Evolutionary conservation across 1,284 basidiomycete species (phyloP).

Genomic region (Cystobasidiaceae sp.): DNA sequence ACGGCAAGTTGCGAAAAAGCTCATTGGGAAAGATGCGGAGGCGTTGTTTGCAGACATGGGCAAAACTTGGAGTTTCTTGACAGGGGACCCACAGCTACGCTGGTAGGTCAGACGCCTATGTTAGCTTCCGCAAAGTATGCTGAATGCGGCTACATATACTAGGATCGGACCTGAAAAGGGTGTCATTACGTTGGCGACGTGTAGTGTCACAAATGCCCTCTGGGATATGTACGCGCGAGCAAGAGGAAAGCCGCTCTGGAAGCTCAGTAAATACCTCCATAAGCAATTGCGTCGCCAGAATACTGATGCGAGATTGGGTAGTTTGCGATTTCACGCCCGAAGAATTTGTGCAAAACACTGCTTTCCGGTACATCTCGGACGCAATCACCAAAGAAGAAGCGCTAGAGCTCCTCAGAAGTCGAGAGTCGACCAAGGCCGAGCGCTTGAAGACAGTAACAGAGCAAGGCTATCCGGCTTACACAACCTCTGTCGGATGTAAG

Average conservation of each 20-base stretch:
- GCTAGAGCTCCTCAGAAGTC: constrained; percentile 69
- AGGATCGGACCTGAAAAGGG: constrained; percentile 82
- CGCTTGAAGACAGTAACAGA: constrained; percentile 62
- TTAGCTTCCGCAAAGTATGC: too few relatives aligned
- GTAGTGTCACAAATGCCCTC: constrained; percentile 52
- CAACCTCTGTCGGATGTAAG: constrained; percentile 89
- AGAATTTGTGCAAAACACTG: constrained; percentile 74
- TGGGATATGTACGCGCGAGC: constrained; percentile 63
- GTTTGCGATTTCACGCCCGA: constrained; percentile 69
- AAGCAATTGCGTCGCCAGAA: too few relatives aligned
- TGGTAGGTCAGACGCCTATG: background rate
- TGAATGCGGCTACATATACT: background rate
- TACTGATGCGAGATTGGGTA: background rate
- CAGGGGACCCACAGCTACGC: constrained; percentile 53
- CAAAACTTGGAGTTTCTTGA: constrained; percentile 58
- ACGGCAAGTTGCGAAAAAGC: constrained; percentile 65
- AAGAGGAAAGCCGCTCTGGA: constrained; percentile 74
- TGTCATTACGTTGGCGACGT: constrained; percentile 55
- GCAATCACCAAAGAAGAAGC: constrained; percentile 87
- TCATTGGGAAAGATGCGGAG: constrained; percentile 78
- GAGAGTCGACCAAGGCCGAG: constrained; percentile 68
- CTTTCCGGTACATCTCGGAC: constrained; percentile 85
- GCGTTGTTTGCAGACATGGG: constrained; percentile 85
- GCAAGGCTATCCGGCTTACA: constrained; percentile 82
- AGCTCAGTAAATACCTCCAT: constrained; percentile 54